Evolutionary conservation across 768 basidiomycete genomes (phyloP).

Genomic region (Boletus insuetus): DNA sequence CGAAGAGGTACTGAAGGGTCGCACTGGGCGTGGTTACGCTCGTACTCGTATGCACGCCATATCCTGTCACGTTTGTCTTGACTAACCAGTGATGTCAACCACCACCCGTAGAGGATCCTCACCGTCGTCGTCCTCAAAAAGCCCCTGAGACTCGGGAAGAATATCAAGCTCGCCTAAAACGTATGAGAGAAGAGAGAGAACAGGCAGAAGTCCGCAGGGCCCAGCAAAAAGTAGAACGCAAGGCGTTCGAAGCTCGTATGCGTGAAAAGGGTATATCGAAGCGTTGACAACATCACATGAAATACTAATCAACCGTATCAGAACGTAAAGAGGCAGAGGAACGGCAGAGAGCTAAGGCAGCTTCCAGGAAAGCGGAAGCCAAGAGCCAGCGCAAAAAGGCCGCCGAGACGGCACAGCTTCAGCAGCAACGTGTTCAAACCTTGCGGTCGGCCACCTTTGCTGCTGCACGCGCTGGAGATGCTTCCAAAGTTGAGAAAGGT

Average conservation of each 20-base stretch:
- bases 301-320: slow-evolving; percentile 15
- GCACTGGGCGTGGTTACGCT: slow-evolving; percentile 27
- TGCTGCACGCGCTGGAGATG: slow-evolving; percentile 57
- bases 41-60: slow-evolving; percentile 26
- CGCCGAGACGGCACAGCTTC: slow-evolving; percentile 45
- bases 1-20: slow-evolving; percentile 42
- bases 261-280: slow-evolving; percentile 48
- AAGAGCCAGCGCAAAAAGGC: slow-evolving; percentile 45
- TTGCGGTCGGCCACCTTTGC: slow-evolving; percentile 62
- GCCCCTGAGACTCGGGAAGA: slow-evolving; percentile 49
- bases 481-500: slow-evolving; percentile 55
- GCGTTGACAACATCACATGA: slow-evolving; percentile 3
- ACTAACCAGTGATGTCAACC: slow-evolving; percentile 6
- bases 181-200: slow-evolving; percentile 50
- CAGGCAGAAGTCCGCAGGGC: slow-evolving; percentile 48
- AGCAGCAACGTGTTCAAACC: slow-evolving; percentile 50
- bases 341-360: slow-evolving; percentile 53
- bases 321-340: slow-evolving; percentile 55
- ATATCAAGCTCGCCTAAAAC: slow-evolving; percentile 50
- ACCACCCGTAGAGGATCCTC: slow-evolving; percentile 18
- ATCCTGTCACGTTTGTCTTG: slow-evolving; percentile 10
- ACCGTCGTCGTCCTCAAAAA: slow-evolving; percentile 10
- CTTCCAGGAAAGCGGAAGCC: slow-evolving; percentile 55
- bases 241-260: slow-evolving; percentile 41
- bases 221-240: slow-evolving; percentile 47